Evolutionary conservation across 2,329 filamentous ascomycete genomes (phyloP).

Genomic region (Cercospora sp.): DNA sequence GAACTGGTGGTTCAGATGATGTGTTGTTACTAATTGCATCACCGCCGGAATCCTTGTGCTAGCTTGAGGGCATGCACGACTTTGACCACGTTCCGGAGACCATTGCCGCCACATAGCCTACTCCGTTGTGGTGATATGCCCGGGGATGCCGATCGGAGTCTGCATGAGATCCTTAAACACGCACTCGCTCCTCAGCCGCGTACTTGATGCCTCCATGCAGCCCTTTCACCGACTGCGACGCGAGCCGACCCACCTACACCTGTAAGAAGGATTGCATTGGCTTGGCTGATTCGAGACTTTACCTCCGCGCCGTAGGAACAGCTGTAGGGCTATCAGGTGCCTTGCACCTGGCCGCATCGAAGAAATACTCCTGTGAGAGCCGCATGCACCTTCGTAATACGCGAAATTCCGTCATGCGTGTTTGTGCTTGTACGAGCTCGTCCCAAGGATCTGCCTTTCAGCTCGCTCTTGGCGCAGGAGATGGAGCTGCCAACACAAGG

Average conservation of each 20-base stretch:
- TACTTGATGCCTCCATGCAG: not conserved
- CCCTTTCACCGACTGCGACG: not conserved
- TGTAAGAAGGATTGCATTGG: not conserved
- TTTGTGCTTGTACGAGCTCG: not conserved
- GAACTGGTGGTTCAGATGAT: conserved; percentile 80
- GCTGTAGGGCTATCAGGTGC: not conserved
- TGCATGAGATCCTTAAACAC: not conserved
- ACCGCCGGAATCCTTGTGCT: not conserved
- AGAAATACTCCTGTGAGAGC: not conserved
- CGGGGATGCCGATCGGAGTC: not conserved
- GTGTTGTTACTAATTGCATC: not conserved
- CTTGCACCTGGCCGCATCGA: not conserved
- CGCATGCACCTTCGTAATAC: not conserved
- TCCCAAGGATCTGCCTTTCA: conserved; percentile 8
- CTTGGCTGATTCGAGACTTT: not conserved
- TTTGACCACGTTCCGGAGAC: not conserved
- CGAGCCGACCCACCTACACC: not conserved
- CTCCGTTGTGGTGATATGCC: not conserved
- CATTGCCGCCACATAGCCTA: not conserved
- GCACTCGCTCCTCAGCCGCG: not conserved
- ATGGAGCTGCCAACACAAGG: conserved; percentile 10
- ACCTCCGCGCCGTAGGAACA: not conserved
- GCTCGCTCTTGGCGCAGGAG: conserved; percentile 14
- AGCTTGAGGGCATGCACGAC: not conserved
- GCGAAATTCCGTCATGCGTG: not conserved